Evolutionary conservation across 2,329 filamentous ascomycete species (phyloP), one percentile per base, ranked within the genome.

Genomic region (Dryadomyces quercus-mongolicae): DNA sequence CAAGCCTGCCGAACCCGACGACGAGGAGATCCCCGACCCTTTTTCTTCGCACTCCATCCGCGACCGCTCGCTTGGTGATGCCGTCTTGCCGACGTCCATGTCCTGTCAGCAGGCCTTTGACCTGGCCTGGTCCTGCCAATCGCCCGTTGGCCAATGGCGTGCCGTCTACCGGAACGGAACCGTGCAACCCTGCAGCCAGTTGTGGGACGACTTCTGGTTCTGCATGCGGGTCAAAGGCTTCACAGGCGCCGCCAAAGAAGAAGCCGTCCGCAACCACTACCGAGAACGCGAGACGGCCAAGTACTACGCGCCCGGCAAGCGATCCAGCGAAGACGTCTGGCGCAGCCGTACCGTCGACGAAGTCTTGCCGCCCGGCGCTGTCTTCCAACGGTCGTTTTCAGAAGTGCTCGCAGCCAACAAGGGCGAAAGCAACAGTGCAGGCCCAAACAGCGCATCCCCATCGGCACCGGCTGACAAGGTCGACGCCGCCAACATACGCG

Each of bases 191-290:
- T 98, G 93, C 75, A 81, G 76, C 58, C 86, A 94, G 60, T 84
- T 90, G 59, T 96, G 92, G 90, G 80, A 85, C 57, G 88, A 95
- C 68, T 97, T 95, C 70, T 95, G 91, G 87, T 92, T 96, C 72
- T 98, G 93, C 75, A 96, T 97, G 91, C 84, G 88, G 59, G 84
- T 83, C 42, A 83, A 85, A 63, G 76, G 77, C 2, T 82, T 82
- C 63, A 68, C 75, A 22, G 70, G 75, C 46, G 22, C 50, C 13
- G 71, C 81, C 60, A 81, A 81, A 62, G 81, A 78, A 56, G 77
- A 74, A 52, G 74, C 76, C 61, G 77, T 94, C 54, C 74, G 75
- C 57, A 80, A 81, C 49, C 81, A 84, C 68, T 88, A 91, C 69
- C 74, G 80, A 58, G 74, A 78, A 59, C 85, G 84, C 68, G 76